phyloP scores from a whole-genome alignment of 306 rosid genomes.

The Trifolium fragiferum region DNA sequence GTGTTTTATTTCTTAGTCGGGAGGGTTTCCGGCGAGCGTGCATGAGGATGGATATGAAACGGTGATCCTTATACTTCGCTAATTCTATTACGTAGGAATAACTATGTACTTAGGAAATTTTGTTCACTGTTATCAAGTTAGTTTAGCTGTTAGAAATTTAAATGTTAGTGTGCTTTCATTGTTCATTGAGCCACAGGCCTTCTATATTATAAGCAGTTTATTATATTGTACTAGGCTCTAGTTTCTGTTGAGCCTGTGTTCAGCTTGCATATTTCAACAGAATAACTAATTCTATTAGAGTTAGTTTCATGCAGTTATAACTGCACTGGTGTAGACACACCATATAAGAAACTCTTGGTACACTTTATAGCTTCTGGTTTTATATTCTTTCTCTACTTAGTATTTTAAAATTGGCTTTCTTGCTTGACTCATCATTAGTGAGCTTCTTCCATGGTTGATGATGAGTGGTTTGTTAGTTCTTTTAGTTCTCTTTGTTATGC shows the following conservation, averaged over 20 bases:
- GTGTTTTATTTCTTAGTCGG: conserved; percentile 90
- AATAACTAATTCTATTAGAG: not conserved
- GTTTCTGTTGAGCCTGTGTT: not conserved
- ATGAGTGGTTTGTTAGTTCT: conserved; percentile 11
- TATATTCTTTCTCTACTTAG: too few relatives aligned
- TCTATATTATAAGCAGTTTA: not conserved
- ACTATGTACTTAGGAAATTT: not conserved
- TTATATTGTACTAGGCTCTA: not conserved
- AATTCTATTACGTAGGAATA: conserved; percentile 25
- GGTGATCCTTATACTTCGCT: conserved; percentile 50
- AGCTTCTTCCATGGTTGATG: not conserved
- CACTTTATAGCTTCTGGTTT: too few relatives aligned
- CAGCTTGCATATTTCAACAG: not conserved
- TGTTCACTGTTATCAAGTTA: conserved; percentile 20
- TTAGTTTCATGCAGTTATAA: not conserved
- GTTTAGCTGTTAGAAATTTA: conserved; percentile 3
- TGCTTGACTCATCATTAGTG: too few relatives aligned
- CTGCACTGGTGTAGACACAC: not conserved
- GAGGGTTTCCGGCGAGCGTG: conserved; percentile 98
- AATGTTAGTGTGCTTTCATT: not conserved
- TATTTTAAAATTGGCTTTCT: too few relatives aligned
- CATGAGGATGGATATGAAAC: conserved; percentile 74
- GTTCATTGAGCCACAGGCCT: not conserved
- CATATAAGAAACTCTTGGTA: not conserved
- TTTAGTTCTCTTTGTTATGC: not conserved